A percentile compares a stretch with the other conserved stretches of the same genome.
These are phyloP conservation scores for Hanseniaspora guilliermondii DNA, from an alignment of 805 yeast species.

Conservation along the genomic window DNA sequence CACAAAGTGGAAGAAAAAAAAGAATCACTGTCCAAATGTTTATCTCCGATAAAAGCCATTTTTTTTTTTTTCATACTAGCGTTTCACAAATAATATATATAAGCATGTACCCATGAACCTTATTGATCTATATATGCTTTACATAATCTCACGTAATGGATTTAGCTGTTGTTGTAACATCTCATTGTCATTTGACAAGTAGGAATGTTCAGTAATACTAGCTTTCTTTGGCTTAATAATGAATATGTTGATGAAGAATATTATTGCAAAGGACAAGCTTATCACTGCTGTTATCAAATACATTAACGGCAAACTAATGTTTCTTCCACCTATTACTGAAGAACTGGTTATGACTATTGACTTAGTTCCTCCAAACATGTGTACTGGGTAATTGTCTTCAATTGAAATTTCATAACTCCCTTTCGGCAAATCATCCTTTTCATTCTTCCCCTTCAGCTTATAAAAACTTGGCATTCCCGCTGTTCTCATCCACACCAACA, in stretches of 20 bases:
- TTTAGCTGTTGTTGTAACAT: slow-evolving; percentile 5
- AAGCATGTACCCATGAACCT: too few relatives aligned
- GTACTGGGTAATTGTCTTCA: slow-evolving; percentile 69
- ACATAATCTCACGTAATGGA: slow-evolving; percentile 19
- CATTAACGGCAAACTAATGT: slow-evolving; percentile 70
- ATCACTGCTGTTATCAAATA: slow-evolving; percentile 75
- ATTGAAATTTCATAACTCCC: slow-evolving; percentile 65
- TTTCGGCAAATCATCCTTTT: slow-evolving; percentile 37
- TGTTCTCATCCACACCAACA: slow-evolving; percentile 84
- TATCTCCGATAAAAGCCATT: neutral
- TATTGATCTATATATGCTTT: too few relatives aligned
- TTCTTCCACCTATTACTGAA: slow-evolving; percentile 77
- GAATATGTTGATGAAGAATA: slow-evolving; percentile 64
- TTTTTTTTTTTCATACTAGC: too few relatives aligned
- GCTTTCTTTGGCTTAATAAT: slow-evolving; percentile 64
- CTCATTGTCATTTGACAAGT: slow-evolving; percentile 30
- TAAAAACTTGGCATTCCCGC: slow-evolving; percentile 85
- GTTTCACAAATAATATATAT: neutral
- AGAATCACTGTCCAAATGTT: too few relatives aligned
- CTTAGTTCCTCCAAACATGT: slow-evolving; percentile 80
- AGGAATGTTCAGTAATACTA: slow-evolving; percentile 65
- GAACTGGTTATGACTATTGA: slow-evolving; percentile 69
- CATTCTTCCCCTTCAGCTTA: slow-evolving; percentile 70
- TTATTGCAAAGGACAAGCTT: slow-evolving; percentile 54
- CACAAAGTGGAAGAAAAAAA: too few relatives aligned